Conservation (phyloP, 805 yeast genomes). For the Wickerhamiella spandovensis region DNA sequence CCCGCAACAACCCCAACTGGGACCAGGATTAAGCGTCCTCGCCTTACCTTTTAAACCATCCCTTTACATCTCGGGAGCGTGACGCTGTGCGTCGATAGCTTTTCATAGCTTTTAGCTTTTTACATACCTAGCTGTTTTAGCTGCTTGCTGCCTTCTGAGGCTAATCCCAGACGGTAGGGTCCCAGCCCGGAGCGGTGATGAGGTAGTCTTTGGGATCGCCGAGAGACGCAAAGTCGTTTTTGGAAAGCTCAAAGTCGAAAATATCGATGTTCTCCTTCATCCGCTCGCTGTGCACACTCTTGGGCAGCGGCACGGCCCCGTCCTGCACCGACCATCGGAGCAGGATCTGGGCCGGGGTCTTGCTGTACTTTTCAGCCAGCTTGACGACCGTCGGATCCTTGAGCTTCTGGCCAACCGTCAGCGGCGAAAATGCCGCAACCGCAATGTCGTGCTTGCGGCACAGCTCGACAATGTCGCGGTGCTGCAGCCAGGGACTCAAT, state of each 20-base stretch:
- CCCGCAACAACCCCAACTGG: constrained; percentile 39
- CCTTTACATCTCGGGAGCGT: too few species aligned
- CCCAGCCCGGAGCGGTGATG: constrained; percentile 22
- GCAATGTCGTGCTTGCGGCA: constrained; percentile 42
- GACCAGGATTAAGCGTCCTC: constrained; percentile 19
- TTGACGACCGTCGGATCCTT: constrained; percentile 23
- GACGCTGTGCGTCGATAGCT: too few species aligned
- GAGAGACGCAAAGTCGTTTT: constrained; percentile 19
- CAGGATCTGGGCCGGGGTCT: constrained; percentile 34
- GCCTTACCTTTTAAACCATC: too few species aligned
- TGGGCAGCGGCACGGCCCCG: constrained; percentile 56
- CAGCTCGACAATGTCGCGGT: constrained; percentile 41
- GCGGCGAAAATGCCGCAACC: constrained; percentile 71
- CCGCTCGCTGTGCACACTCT: constrained; percentile 47
- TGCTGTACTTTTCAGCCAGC: constrained; percentile 28
- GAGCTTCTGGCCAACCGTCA: constrained; percentile 50
- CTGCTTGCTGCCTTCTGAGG: constrained; percentile 15
- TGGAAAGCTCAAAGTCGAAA: constrained; percentile 30
- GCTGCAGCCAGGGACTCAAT: constrained; percentile 57
- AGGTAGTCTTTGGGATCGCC: constrained; percentile 22
- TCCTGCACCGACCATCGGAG: constrained; percentile 36
- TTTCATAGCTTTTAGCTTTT: too few species aligned
- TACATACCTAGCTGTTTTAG: constrained; percentile 14
- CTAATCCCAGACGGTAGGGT: constrained; percentile 16
- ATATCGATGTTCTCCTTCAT: constrained; percentile 42